Conservation (phyloP, 495 filamentous ascomycete species). For the Lophium mytilinum region DNA sequence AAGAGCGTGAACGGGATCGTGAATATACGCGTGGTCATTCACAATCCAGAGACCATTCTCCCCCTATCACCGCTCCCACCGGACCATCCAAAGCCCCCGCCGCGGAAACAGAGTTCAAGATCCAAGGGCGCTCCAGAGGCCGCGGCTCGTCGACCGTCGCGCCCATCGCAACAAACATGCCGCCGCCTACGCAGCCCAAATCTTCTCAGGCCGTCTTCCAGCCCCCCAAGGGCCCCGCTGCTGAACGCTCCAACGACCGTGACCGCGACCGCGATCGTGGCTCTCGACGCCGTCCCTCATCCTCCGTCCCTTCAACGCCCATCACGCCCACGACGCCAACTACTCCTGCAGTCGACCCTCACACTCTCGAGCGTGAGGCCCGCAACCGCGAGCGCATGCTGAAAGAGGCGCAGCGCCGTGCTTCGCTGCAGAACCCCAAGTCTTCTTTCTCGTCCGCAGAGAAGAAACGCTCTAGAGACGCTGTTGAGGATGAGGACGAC, state of each 20-base stretch:
- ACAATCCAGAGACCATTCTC: slow-evolving; percentile 9
- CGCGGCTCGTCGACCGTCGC: background rate
- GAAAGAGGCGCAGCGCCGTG: slow-evolving; percentile 67
- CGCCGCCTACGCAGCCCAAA: slow-evolving; percentile 16
- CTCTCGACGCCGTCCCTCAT: slow-evolving; percentile 8
- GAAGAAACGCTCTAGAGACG: background rate
- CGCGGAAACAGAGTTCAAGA: slow-evolving; percentile 30
- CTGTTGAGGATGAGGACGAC: slow-evolving; percentile 2
- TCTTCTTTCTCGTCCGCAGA: background rate
- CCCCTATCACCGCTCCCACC: slow-evolving; percentile 32
- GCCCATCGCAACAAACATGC: slow-evolving; percentile 9
- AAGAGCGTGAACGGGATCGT: slow-evolving; percentile 7
- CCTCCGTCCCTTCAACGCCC: background rate
- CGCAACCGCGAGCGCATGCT: slow-evolving; percentile 67
- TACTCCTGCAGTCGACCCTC: slow-evolving; percentile 44
- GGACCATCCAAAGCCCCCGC: slow-evolving; percentile 23
- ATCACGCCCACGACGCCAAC: slow-evolving; percentile 4
- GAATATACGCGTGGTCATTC: background rate
- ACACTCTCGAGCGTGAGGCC: slow-evolving; percentile 68
- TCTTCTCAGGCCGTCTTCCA: slow-evolving; percentile 6
- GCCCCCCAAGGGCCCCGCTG: slow-evolving; percentile 25
- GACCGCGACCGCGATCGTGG: background rate
- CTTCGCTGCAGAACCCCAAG: slow-evolving; percentile 8
- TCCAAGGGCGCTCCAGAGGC: slow-evolving; percentile 27
- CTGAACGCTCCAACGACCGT: slow-evolving; percentile 2